phyloP scores from a whole-genome alignment of 2,329 filamentous ascomycete genomes.

The Stachybotrys elegans region DNA sequence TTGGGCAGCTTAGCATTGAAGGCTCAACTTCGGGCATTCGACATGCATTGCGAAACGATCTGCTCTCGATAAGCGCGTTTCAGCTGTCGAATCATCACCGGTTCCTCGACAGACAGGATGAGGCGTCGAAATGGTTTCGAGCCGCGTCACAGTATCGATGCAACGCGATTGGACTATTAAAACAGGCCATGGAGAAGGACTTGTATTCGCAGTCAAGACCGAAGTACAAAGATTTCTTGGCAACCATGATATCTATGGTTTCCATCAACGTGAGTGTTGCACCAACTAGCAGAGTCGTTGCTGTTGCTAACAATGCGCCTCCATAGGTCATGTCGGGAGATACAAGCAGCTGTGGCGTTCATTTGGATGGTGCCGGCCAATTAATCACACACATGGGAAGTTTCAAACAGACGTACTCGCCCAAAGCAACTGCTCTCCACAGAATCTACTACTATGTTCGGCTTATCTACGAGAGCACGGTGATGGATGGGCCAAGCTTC shows the following conservation, averaged over 20 bases:
- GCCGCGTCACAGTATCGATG: background rate
- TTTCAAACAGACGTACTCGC: conserved; percentile 7
- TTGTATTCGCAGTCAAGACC: background rate
- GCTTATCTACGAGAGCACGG: conserved; percentile 14
- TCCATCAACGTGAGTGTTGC: background rate
- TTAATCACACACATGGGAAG: conserved; percentile 10
- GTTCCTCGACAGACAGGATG: background rate
- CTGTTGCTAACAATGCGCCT: no score
- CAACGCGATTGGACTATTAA: background rate
- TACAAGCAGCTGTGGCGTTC: conserved; percentile 12
- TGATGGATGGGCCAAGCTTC: no score
- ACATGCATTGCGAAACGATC: background rate
- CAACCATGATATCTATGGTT: background rate
- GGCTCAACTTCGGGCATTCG: background rate
- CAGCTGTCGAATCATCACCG: background rate
- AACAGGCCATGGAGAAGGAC: background rate
- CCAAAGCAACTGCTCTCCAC: conserved; percentile 11
- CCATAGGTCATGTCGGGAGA: conserved; percentile 15
- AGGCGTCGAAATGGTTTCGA: background rate
- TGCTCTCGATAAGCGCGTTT: background rate
- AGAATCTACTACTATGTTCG: conserved; percentile 15
- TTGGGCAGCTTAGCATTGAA: background rate
- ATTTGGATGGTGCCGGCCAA: conserved; percentile 9
- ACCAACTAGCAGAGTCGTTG: no score
- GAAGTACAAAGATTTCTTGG: background rate